A percentile compares a stretch with the other conserved stretches of the same genome.
phyloP scores from a whole-genome alignment of 306 rosid genomes.

The Rubus parviflorus region DNA sequence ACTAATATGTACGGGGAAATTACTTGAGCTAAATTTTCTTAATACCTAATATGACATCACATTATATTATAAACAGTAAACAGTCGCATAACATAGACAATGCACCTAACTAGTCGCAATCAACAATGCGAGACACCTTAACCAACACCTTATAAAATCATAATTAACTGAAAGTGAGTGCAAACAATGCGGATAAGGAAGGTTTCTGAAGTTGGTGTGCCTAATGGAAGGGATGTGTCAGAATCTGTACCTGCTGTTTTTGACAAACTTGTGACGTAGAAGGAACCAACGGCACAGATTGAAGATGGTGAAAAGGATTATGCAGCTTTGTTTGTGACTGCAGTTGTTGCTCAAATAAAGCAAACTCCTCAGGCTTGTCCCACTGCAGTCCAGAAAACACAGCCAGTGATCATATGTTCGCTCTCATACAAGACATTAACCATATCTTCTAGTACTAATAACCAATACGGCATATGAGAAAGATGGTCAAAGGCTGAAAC shows the following conservation, averaged over 20 bases:
- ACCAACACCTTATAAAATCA: background rate
- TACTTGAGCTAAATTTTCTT: background rate
- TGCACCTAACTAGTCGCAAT: background rate
- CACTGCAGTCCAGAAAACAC: slow-evolving; percentile 55
- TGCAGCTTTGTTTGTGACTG: slow-evolving; percentile 48
- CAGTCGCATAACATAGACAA: background rate
- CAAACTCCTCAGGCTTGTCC: slow-evolving; percentile 84
- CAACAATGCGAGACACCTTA: background rate
- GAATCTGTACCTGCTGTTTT: slow-evolving; percentile 43
- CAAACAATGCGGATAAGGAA: slow-evolving; percentile 20
- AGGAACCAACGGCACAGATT: slow-evolving; percentile 34
- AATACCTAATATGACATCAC: background rate
- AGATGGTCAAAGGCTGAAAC: slow-evolving; percentile 31
- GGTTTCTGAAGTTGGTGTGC: slow-evolving; percentile 34
- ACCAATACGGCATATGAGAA: slow-evolving; percentile 23
- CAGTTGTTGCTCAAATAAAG: slow-evolving; percentile 53
- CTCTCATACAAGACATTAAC: background rate
- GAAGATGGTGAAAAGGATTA: slow-evolving; percentile 34
- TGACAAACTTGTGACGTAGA: slow-evolving; percentile 42
- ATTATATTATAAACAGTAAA: background rate
- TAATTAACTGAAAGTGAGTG: background rate
- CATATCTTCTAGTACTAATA: slow-evolving; percentile 8
- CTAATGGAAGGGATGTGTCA: slow-evolving; percentile 29
- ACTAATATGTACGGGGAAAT: background rate
- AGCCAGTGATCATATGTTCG: slow-evolving; percentile 22